A percentile compares a stretch with the other conserved stretches of the same genome.
Evolutionary conservation across 306 rosid species (phyloP).

Genomic region (Malus asiatica): DNA sequence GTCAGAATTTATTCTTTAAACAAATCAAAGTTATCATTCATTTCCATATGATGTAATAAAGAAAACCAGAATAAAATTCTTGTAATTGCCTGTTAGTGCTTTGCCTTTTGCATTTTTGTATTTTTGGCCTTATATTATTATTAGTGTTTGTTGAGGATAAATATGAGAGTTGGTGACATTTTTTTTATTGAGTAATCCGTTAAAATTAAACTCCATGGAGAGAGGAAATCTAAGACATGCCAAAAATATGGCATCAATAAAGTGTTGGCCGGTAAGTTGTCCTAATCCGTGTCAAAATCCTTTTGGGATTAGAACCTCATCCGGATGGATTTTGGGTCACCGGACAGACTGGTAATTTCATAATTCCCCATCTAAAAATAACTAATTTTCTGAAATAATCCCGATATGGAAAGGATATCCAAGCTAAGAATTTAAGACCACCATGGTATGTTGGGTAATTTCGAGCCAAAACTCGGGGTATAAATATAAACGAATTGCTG

Average conservation of each 20-base stretch:
- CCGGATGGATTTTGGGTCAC: background rate
- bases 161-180: background rate
- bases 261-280: background rate
- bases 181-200: background rate
- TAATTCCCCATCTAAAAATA: background rate
- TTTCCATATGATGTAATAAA: background rate
- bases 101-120: background rate
- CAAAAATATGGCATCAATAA: background rate
- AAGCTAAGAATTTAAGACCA: background rate
- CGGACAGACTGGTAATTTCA: background rate
- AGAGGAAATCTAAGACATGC: background rate
- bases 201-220: background rate
- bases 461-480: background rate
- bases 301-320: background rate
- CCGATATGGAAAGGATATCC: background rate
- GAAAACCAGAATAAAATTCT: background rate
- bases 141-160: background rate
- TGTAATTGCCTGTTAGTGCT: background rate
- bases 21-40: background rate
- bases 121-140: background rate
- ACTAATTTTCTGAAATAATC: background rate
- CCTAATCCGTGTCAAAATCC: conserved; percentile 3
- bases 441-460: conserved; percentile 2
- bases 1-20: background rate
- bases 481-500: background rate